Evolutionary conservation across 345 rosid genomes (phyloP).

Genomic region (Durio zibethinus): DNA sequence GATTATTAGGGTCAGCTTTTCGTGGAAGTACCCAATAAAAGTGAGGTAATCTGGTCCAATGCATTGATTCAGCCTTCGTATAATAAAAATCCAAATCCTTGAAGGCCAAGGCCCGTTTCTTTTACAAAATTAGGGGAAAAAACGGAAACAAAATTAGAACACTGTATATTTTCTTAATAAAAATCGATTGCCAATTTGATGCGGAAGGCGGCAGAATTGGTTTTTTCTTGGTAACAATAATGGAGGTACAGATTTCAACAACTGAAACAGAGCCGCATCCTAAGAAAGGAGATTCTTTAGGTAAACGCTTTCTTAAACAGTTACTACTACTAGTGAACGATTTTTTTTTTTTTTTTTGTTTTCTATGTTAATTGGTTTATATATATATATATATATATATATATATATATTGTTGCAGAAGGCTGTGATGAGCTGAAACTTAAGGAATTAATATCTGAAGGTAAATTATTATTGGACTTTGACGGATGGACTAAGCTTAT

Average conservation of each 20-base stretch:
- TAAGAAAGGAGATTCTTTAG: conserved; percentile 8
- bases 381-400: no score
- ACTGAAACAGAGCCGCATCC: conserved; percentile 17
- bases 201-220: background rate
- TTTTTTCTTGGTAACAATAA: background rate
- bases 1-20: background rate
- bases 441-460: conserved; percentile 32
- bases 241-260: conserved; percentile 19
- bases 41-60: background rate
- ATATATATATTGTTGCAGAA: conserved; percentile 35
- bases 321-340: background rate
- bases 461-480: conserved; percentile 36
- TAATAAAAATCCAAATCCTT: background rate
- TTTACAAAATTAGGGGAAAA: background rate
- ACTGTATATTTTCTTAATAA: background rate
- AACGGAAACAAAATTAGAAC: background rate
- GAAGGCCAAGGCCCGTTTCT: background rate
- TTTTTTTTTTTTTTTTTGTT: background rate
- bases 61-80: no score
- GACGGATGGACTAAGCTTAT: conserved; percentile 68
- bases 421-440: conserved; percentile 38
- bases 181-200: background rate
- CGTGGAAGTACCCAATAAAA: background rate
- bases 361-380: background rate
- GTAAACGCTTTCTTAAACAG: conserved; percentile 6